Conservation (phyloP, 805 yeast species). For the Kregervanrija pseudodelftensis region DNA sequence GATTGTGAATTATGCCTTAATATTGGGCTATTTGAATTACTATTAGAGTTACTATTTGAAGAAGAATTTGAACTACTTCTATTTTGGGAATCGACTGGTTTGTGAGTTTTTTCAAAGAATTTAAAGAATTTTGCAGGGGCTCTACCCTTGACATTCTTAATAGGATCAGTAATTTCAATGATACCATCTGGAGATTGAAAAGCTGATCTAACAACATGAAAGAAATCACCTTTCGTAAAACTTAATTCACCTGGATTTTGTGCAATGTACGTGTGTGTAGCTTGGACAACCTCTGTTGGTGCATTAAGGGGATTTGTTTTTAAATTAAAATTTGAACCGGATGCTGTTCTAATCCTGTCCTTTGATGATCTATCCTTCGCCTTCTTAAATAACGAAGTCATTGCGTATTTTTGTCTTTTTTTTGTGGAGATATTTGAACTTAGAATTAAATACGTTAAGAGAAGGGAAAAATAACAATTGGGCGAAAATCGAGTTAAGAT, state of each 20-base stretch:
- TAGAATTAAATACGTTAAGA: no score
- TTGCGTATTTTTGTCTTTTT: constrained; percentile 2
- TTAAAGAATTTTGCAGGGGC: constrained; percentile 86
- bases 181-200: constrained; percentile 27
- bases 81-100: constrained; percentile 25
- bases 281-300: constrained; percentile 80
- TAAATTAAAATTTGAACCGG: constrained; percentile 4
- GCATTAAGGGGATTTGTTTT: constrained; percentile 29
- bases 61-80: constrained; percentile 5
- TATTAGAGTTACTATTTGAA: constrained; percentile 3
- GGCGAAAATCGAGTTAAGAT: no score
- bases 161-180: constrained; percentile 87
- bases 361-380: constrained; percentile 22
- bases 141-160: constrained; percentile 68
- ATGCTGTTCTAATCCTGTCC: constrained; percentile 20
- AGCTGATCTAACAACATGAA: constrained; percentile 65
- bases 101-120: constrained; percentile 53
- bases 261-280: constrained; percentile 68
- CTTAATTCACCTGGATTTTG: constrained; percentile 76
- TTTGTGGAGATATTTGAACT: no score
- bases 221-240: constrained; percentile 79
- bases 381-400: constrained; percentile 25
- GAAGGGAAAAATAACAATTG: no score
- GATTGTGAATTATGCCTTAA: constrained; percentile 14
- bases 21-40: neutral